Base-by-base conservation (phyloP, 306 rosid species). In the Abrus pulchellus region DNA sequence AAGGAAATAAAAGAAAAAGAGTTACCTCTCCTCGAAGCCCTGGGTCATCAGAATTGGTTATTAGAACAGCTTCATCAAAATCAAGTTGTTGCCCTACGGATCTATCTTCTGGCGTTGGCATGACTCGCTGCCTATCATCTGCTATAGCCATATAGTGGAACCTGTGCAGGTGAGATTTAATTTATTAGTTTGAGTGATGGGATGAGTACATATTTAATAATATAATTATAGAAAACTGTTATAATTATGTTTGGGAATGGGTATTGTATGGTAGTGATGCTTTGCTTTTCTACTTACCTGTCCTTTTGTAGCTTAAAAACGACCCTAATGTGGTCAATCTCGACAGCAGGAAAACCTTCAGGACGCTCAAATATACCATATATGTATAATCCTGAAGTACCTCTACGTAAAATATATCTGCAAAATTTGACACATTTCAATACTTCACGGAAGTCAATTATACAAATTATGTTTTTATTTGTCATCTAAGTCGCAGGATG, bases 71-170 rank as follows among this genome's bases (percentile, higher is more conserved):
- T 68, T 68, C 74, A 47, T 11, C 59, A 47, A 11, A 68, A 68
- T 47, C 74, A 47, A 68, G 74, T 11, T 28, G 56, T 68, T 48
- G 41, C 6, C 74, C 74, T 2, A 0, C 12, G 0, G 57, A 47
- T 68, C 74, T 68, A 68, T 68, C 74, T 68, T 68, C 57, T 11
- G 56, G 0, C 1, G 57, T 68, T 68, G 74, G 74, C 74, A 68
- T 68, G 28, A 47, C 1, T 48, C 74, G 13, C 64, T 85, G 90
- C 50, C 69, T 79, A 6, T 81, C 83, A 40, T 90, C 90, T 1
- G 97, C 74, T 52, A 90, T 6, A 2, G 90, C 94, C 97, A 92
- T 89, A 50, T 54, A 86, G 0, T 44, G 72, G 67, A 92, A 92
- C 66, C 97, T 91, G 72, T 48, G 20, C 30, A 13, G 0, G 2